Base-by-base conservation (phyloP, 768 basidiomycete genomes). In the Chlorophyllum brunneum region DNA sequence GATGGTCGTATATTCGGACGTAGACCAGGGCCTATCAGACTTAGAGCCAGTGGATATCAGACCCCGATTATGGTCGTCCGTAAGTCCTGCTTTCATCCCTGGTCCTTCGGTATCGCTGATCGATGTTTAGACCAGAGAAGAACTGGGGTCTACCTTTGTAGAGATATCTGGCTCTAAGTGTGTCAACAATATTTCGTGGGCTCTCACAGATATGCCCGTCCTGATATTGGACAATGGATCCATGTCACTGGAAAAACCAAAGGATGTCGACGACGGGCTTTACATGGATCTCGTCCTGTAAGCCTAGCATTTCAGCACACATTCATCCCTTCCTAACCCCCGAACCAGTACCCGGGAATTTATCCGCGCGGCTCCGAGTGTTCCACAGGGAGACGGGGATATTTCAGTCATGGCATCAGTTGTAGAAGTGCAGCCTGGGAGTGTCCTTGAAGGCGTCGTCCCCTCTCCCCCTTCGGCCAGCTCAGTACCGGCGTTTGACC, bases 151-250 rank as follows among this genome's bases (percentile, higher is more conserved):
- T 27, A 18, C 51, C 13, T 52, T 43, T 27, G 16, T 30, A 18
- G 51, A 52, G 43, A 27, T 52, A 34, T 52, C 51, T n/a, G 51
- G 34, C 13, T 36, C 51, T 4, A 43, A 37, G 44, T 52, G 51
- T 41, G 34, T 52, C 42, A 52, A 52, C 15, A 44, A 37, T 16
- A 45, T 52, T 18, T 52, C 51, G 5, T 52, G 51, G 51, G 20
- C 31, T 2, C 22, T 30, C 15, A 52, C 51, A 2, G 51, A 52
- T 24, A 44, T 52, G 51, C 51, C 51, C 26, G 38, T 52, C 26
- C 10, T 52, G 20, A 38, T 52, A 24, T 24, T 52, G 16, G 51
- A 52, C 1, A 33, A 37, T 22, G 42, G 44, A 16, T 44, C 22
- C 18, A 22, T 52, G 33, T 34, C 24, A 20, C 16, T 52, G 33